phyloP scores from a whole-genome alignment of 805 yeast species.

The Maudiozyma serrabonitensis region DNA sequence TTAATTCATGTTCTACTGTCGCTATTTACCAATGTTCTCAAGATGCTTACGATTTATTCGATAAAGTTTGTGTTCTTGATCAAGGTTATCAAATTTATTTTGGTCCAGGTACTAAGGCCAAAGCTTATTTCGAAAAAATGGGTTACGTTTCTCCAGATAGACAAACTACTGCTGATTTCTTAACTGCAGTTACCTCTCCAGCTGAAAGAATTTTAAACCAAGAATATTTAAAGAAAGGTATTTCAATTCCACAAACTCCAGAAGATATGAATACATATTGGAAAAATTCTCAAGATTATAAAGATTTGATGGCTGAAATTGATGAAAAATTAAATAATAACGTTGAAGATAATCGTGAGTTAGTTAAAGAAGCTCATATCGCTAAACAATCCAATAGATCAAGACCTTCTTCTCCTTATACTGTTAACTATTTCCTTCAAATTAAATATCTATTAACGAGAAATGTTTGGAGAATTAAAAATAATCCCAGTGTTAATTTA shows the following conservation, averaged over 20 bases:
- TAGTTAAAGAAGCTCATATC: constrained; percentile 30
- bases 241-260: constrained; percentile 43
- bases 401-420: constrained; percentile 38
- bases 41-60: constrained; percentile 3
- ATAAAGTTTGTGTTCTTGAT: constrained; percentile 37
- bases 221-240: constrained; percentile 34
- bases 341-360: constrained; percentile 6
- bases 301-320: constrained; percentile 33
- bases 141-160: constrained; percentile 49
- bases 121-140: constrained; percentile 40
- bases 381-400: constrained; percentile 40
- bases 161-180: constrained; percentile 51
- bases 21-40: constrained; percentile 43
- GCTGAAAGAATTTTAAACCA: constrained; percentile 39
- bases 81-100: constrained; percentile 49
- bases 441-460: constrained; percentile 36
- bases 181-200: constrained; percentile 48
- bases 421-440: constrained; percentile 41
- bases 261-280: constrained; percentile 44
- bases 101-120: constrained; percentile 40
- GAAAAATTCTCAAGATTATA: constrained; percentile 37
- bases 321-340: constrained; percentile 26
- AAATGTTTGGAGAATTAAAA: constrained; percentile 38
- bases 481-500: constrained; percentile 36
- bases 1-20: constrained; percentile 45